These are phyloP conservation scores for Acanthochlamys bracteata DNA, from an alignment of 106 monocot species.

Conservation along the genomic window DNA sequence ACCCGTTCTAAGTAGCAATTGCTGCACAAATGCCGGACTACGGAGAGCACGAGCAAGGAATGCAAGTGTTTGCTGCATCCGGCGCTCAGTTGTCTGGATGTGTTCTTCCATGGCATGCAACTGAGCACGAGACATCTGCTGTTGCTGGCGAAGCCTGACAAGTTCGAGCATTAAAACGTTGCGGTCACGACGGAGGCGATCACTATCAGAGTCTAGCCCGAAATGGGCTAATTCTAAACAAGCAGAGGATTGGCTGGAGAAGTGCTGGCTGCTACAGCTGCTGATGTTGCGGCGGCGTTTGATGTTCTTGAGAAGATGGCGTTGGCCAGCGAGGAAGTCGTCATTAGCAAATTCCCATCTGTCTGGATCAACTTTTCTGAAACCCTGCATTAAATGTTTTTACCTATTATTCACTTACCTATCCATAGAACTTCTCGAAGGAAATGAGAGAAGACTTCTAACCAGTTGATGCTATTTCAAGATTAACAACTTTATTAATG, in stretches of 20 bases:
- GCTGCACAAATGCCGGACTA: conserved; percentile 26
- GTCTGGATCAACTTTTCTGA: conserved; percentile 31
- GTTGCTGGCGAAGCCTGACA: conserved; percentile 38
- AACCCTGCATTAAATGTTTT: conserved; percentile 14
- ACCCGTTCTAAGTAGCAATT: background rate
- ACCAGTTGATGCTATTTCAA: too few species aligned
- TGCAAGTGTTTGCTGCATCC: conserved; percentile 34
- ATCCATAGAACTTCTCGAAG: too few species aligned
- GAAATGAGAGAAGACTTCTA: too few species aligned
- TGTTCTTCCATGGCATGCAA: conserved; percentile 37
- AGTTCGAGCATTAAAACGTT: conserved; percentile 38
- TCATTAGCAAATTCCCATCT: conserved; percentile 36
- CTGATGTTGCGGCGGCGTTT: conserved; percentile 17
- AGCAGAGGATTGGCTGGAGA: background rate
- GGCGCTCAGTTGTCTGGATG: conserved; percentile 29
- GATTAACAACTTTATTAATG: too few species aligned
- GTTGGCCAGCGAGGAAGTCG: conserved; percentile 31
- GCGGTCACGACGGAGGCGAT: conserved; percentile 25
- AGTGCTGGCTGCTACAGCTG: conserved; percentile 9
- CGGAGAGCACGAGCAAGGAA: conserved; percentile 35
- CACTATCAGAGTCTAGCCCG: conserved; percentile 22
- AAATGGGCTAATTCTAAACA: conserved; percentile 18
- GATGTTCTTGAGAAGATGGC: conserved; percentile 33
- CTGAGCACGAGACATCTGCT: conserved; percentile 33
- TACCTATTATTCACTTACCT: too few species aligned